Base-by-base conservation (phyloP, 139 green algal species). In the Spirogloea muscicola region DNA sequence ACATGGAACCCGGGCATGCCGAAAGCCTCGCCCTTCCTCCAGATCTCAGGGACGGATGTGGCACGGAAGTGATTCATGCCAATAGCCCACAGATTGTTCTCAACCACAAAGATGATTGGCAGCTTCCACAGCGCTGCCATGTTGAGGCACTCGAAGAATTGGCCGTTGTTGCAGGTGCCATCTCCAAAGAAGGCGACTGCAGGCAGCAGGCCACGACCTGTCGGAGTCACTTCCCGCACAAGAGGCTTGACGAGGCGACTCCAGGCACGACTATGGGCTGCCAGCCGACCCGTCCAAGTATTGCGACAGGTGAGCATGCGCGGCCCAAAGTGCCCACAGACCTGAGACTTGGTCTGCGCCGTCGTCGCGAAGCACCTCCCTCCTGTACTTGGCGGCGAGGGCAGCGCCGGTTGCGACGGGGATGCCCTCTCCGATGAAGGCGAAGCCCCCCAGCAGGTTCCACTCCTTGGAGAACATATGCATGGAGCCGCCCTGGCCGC, bases 71-170 rank as follows among this genome's bases (percentile, higher is more conserved):
- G 93, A 77, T 80, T 87, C 94, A 98, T 98, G 84, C 94, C 94
- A 74, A 98, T 98, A 65, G 94, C 94, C 94, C 94, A 96, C 80
- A 90, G 84, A 87, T 98, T 98, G 88, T 98, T 98, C 86, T 98
- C 94, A 59, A 97, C 94, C 55, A 98, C 94, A 65, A 98, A 98
- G 67, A 98, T 95, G 87, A 91, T 89, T 38, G 94, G 94, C 76
- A 98, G 91, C 87, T 83, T 80, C 76, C 69, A 83, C 3, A 80
- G 57, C 5, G 76, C 69, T 0, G 94, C 94, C 94, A 98, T 98
- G 88, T 98, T 98, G 52, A 98, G 89, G 57, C 85, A 96, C 89
- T 93, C 89, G 71, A 94, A 98, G 77, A 97, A 97, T 78, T 94
- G 87, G 73, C 93, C 84, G 39, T 94, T 90, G 84, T 98, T 98